Base-by-base conservation (phyloP, 768 basidiomycete genomes). In the Cytidiella melzeri region DNA sequence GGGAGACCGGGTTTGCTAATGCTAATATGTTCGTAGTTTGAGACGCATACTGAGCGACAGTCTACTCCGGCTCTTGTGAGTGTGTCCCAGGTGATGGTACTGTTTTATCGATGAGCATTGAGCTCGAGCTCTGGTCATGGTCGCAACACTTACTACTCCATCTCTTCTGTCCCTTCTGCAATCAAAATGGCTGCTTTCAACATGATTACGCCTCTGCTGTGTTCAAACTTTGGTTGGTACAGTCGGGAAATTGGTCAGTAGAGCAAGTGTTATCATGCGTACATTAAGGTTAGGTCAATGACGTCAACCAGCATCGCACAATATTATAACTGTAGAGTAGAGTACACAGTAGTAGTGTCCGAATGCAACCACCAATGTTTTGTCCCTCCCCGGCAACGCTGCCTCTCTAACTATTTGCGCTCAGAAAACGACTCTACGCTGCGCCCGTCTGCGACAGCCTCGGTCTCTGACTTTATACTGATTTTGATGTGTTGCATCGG, bases 141-240 rank as follows among this genome's bases (percentile, higher is more conserved):
- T 21, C n/a, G 18, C n/a, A 10, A 18, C 21, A 44, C 81, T 57
- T 59, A 87, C 88, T 90, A 91, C 66, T 90, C 88, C 82, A 89
- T 90, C 67, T 92, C 89, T 62, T 92, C 89, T 1, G 89, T 90
- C 11, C 89, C 89, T 60, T 90, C 76, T 15, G 88, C 84, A 23
- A 92, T 76, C 20, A 92, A 69, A 41, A 92, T 73, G 19, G 89
- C 69, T 5, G 84, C 89, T 45, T 55, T 55, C 1, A 42, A 3
- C 38, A 48, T 48, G 7, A 12, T 47, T 26, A 18, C 4, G 43
- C n/a, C n/a, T n/a, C n/a, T n/a, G n/a, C n/a, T n/a, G n/a, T n/a
- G n/a, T n/a, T n/a, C n/a, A n/a, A n/a, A n/a, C n/a, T n/a, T n/a
- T n/a, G n/a, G n/a, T n/a, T n/a, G n/a, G n/a, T n/a, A n/a, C n/a